These are phyloP conservation scores for Stylonectria norvegica DNA, from an alignment of 2,329 filamentous ascomycete genomes.

Conservation along the genomic window DNA sequence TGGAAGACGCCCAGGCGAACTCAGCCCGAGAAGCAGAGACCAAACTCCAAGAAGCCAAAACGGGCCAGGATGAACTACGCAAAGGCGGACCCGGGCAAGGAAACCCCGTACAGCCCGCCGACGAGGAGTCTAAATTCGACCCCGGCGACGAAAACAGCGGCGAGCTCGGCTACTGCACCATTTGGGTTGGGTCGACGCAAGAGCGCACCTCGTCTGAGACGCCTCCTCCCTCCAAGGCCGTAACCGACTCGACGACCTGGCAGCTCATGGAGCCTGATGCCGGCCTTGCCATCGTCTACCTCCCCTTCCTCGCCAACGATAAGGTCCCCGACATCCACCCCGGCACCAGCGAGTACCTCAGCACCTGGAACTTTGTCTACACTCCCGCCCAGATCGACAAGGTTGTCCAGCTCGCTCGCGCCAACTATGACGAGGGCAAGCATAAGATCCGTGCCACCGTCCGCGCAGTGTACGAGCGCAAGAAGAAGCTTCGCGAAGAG, in stretches of 20 bases:
- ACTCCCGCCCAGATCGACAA: slow-evolving; percentile 84
- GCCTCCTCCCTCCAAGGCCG: slow-evolving; percentile 47
- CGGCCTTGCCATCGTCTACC: slow-evolving; percentile 85
- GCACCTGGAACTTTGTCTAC: slow-evolving; percentile 98
- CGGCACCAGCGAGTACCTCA: slow-evolving; percentile 77
- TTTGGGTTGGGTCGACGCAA: slow-evolving; percentile 86
- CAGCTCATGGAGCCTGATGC: slow-evolving; percentile 68
- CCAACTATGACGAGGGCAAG: slow-evolving; percentile 81
- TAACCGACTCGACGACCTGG: slow-evolving; percentile 64
- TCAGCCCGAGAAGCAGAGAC: slow-evolving; percentile 57
- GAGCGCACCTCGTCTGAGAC: slow-evolving; percentile 62
- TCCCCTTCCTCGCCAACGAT: slow-evolving; percentile 82
- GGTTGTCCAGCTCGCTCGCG: slow-evolving; percentile 75
- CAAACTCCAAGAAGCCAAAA: slow-evolving; percentile 61
- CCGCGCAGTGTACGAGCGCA: slow-evolving; percentile 86
- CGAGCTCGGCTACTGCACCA: slow-evolving; percentile 86
- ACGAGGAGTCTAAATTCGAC: slow-evolving; percentile 37
- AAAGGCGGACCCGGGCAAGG: slow-evolving; percentile 23
- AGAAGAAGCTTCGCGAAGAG: slow-evolving; percentile 66
- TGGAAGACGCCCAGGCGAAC: slow-evolving; percentile 63
- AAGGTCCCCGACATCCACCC: slow-evolving; percentile 81
- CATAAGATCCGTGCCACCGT: slow-evolving; percentile 76
- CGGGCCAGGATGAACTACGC: slow-evolving; percentile 37
- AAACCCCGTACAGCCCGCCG: slow-evolving; percentile 21
- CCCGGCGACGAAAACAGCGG: slow-evolving; percentile 44